A percentile compares a stretch with the other conserved stretches of the same genome.
Conservation (phyloP, 805 yeast genomes). For the Kuraishia borneana region DNA sequence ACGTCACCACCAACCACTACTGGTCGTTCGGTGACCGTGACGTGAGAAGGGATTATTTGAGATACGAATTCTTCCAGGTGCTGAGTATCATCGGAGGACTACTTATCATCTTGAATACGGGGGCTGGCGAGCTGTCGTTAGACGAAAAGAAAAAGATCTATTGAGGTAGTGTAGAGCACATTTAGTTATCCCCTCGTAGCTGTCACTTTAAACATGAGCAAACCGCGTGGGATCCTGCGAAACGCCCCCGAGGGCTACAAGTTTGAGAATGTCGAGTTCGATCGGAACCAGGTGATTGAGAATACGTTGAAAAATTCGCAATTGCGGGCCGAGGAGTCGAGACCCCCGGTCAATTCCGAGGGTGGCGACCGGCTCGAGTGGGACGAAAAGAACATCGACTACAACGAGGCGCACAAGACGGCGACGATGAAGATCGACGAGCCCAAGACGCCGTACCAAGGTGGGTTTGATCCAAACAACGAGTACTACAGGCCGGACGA, state of each 20-base stretch:
- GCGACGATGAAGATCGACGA: slow-evolving; percentile 83
- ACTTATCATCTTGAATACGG: slow-evolving; percentile 81
- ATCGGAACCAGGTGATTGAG: slow-evolving; percentile 60
- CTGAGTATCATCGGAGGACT: slow-evolving; percentile 92
- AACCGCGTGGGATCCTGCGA: slow-evolving; percentile 21
- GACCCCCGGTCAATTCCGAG: slow-evolving; percentile 1
- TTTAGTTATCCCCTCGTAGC: neutral
- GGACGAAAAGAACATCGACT: slow-evolving; percentile 71
- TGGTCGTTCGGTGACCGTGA: slow-evolving; percentile 69
- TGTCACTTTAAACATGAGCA: slow-evolving; percentile 1
- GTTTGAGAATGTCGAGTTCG: slow-evolving; percentile 11
- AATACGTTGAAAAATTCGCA: slow-evolving; percentile 73
- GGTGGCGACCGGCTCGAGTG: slow-evolving; percentile 50
- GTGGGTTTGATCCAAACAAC: slow-evolving; percentile 73
- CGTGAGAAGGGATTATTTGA: slow-evolving; percentile 76
- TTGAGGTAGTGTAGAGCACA: slow-evolving; percentile 19
- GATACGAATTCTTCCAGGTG: slow-evolving; percentile 92
- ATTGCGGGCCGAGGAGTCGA: slow-evolving; percentile 16
- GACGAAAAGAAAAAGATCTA: slow-evolving; percentile 95
- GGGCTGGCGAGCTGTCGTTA: slow-evolving; percentile 88
- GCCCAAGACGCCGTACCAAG: slow-evolving; percentile 93
- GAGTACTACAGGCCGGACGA: slow-evolving; percentile 70
- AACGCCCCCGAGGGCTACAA: slow-evolving; percentile 16
- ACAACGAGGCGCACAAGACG: slow-evolving; percentile 63
- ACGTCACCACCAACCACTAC: slow-evolving; percentile 73